Evolutionary conservation across 306 rosid species (phyloP), one percentile per base, ranked within the genome.

Genomic region (Vachellia pachyceras): DNA sequence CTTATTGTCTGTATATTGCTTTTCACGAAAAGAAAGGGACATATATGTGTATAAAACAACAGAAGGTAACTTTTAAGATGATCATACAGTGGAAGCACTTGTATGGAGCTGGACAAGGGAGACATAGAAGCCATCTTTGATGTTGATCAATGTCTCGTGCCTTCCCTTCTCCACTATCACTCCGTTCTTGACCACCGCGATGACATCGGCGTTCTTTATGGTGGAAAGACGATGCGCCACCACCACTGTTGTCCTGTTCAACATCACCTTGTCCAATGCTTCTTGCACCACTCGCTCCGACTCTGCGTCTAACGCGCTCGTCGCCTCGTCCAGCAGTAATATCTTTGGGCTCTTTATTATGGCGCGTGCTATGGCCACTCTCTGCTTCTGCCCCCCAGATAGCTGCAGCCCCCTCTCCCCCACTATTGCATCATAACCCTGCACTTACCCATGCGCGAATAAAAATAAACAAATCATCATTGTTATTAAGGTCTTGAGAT

Each of bases 201-300:
- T 89, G 15, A 87, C 71, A 69, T 93, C 90, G 4, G 97, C 97
- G 49, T 91, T 89, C 84, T 88, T 93, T 23, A 93, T 89, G 2
- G 97, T 93, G 44, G 94, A 89, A 9, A 93, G 76, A 18, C 90
- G 85, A 84, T 93, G 97, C 5, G 97, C 97, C 54, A 91, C 92
- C 11, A 91, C 88, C 60, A 91, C 85, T 1, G 97, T 91, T 20
- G 94, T 93, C 55, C 94, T 75, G 69, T 79, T 84, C 41, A 91
- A 86, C 91, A 93, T 88, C 63, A 91, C 96, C 79, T 40, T 82
- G 71, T 93, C 94, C 64, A 93, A 83, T 72, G 97, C 97, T 49
- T 89, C 96, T 83, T 93, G 97, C 46, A 93, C 97, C 14, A 91
- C 91, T 77, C 86, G 86, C 84, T 93, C 97, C 11, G 96, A 93